Evolutionary conservation across 257 asterid species (phyloP), one percentile per base, ranked within the genome.

Genomic region (Cruciata laevipes): DNA sequence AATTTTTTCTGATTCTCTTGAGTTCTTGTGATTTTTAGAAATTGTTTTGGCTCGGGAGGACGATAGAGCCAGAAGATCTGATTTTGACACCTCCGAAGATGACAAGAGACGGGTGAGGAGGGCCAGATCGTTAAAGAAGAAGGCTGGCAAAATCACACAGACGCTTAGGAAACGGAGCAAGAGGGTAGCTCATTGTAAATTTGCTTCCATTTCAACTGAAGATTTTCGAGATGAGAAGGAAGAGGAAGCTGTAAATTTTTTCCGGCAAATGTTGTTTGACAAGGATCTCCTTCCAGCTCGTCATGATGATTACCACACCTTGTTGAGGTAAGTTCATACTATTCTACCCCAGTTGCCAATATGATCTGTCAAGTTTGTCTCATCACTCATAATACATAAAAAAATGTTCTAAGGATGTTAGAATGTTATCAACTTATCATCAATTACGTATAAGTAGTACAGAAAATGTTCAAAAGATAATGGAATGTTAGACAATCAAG

Each of bases 211-310:
- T 74, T 87, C 94, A 20, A 78, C 81, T 8, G 95, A 88, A 61
- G 95, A 87, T 81, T 64, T 80, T 82, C 82, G 81, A 61, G 95
- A 88, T 59, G 94, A 90, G 85, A 83, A 79, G 76, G 97, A 88
- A 81, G 94, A 79, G 87, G 85, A 78, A 78, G 87, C 88, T 0
- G 93, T 88, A 20, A 75, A 82, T 73, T 80, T 73, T 20, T 84
- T 90, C 80, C 87, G 93, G 58, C 83, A 68, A 77, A 76, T 71
- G 68, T 82, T 94, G 88, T 70, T 85, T 73, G 93, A 84, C 66
- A 87, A 81, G 71, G 90, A 81, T 78, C 71, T 87, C 74, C 95
- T 94, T 78, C 96, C 90, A 16, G 61, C 84, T 57, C 84, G 80
- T 53, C 97, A 94, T 67, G 95, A 90, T 86, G 99, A 94, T 68